These are phyloP conservation scores for Microbotryomycetes sp. DNA, from an alignment of 1,284 basidiomycete genomes.

Conservation along the genomic window DNA sequence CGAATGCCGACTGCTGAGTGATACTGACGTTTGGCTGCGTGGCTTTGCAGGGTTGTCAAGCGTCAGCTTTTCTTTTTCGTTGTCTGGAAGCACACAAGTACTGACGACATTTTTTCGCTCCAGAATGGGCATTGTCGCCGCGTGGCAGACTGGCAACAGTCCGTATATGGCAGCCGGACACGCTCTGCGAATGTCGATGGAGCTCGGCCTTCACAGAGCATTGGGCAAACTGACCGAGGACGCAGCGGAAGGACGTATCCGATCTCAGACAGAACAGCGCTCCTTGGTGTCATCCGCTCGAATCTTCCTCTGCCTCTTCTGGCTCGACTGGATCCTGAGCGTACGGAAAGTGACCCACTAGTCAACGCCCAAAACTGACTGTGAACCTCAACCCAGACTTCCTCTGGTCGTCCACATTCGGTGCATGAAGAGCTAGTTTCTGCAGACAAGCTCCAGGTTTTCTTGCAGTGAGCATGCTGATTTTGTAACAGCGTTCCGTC, in stretches of 20 bases:
- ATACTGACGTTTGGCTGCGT: not conserved
- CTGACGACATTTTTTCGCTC: not conserved
- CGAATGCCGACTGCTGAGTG: not conserved
- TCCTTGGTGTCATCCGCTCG: slow-evolving; percentile 5
- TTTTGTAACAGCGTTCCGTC: not conserved
- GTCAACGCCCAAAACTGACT: not conserved
- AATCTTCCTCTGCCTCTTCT: slow-evolving; percentile 10
- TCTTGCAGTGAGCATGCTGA: not conserved
- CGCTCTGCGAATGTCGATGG: slow-evolving; percentile 6
- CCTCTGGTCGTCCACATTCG: slow-evolving; percentile 4
- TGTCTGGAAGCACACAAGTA: too few species aligned
- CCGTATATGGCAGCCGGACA: slow-evolving; percentile 8
- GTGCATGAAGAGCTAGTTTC: slow-evolving; percentile 8
- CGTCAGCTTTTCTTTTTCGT: too few species aligned
- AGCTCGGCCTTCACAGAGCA: slow-evolving; percentile 10
- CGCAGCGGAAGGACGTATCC: not conserved
- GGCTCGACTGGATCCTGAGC: slow-evolving; percentile 10
- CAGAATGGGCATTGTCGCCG: slow-evolving; percentile 7
- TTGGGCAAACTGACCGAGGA: slow-evolving; percentile 10
- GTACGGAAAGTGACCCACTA: not conserved
- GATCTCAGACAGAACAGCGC: slow-evolving; percentile 1
- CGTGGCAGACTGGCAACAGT: not conserved
- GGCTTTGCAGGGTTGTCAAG: not conserved
- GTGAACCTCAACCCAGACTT: not conserved
- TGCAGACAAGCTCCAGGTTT: slow-evolving; percentile 1